phyloP scores from a whole-genome alignment of 2,329 filamentous ascomycete species.

The Colletotrichum tamarilloi region DNA sequence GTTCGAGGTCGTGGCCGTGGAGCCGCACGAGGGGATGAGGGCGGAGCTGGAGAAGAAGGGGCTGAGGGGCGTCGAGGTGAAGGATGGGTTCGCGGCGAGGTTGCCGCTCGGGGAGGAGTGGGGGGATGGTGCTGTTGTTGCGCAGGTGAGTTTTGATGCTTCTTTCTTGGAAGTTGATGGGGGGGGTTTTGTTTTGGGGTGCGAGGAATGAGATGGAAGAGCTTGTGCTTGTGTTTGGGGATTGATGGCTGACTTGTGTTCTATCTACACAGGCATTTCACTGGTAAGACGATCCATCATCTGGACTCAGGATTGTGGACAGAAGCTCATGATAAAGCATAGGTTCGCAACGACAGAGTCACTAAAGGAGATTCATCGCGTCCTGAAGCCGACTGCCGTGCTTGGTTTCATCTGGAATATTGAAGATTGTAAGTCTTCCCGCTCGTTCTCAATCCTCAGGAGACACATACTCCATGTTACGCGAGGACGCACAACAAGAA shows the following conservation, averaged over 20 bases:
- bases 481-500: too few relatives aligned
- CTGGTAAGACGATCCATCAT: conserved; percentile 56
- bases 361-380: conserved; percentile 73
- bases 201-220: too few relatives aligned
- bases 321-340: neutral
- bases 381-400: conserved; percentile 68
- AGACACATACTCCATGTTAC: too few relatives aligned
- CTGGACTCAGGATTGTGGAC: neutral
- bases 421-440: conserved; percentile 69
- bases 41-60: conserved; percentile 68
- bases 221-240: neutral
- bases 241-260: conserved; percentile 24
- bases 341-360: conserved; percentile 76
- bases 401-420: conserved; percentile 80
- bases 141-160: conserved; percentile 64
- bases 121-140: conserved; percentile 74
- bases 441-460: neutral
- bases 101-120: conserved; percentile 67
- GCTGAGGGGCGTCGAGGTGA: conserved; percentile 64
- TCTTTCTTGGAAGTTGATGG: neutral
- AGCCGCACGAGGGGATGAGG: conserved; percentile 75
- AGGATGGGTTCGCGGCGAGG: conserved; percentile 67
- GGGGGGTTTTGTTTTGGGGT: neutral
- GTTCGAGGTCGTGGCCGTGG: conserved; percentile 70
- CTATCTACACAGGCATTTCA: conserved; percentile 59